These are phyloP conservation scores for Hortiboletus flavorubellus DNA, from an alignment of 768 basidiomycete genomes.

Conservation along the genomic window DNA sequence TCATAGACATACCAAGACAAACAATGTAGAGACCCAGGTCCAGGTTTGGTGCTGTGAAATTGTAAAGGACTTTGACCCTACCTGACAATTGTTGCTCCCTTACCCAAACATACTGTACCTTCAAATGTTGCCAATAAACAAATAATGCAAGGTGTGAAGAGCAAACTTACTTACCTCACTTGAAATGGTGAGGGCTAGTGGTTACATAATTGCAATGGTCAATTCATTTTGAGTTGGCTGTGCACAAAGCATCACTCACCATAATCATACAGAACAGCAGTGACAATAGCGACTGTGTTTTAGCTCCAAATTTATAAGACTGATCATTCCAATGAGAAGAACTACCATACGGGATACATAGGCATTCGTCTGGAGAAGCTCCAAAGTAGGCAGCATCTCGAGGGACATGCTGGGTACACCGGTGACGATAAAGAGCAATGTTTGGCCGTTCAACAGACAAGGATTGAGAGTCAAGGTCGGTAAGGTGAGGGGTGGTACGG, in stretches of 20 bases:
- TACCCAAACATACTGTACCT: constrained; percentile 4
- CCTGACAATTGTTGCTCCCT: too few species aligned
- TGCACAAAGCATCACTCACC: neutral
- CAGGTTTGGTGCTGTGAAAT: too few species aligned
- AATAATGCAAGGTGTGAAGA: too few species aligned
- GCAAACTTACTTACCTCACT: neutral
- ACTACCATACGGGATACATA: neutral
- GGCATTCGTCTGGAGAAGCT: neutral
- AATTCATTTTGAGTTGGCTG: neutral
- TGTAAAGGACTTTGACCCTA: too few species aligned
- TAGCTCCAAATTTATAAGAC: neutral
- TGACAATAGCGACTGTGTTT: neutral
- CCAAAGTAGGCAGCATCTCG: neutral
- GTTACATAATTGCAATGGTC: too few species aligned
- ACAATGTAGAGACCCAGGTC: too few species aligned
- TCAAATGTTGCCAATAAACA: neutral
- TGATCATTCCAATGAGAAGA: neutral
- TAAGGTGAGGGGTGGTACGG: too few species aligned
- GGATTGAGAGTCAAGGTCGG: too few species aligned
- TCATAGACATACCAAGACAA: constrained; percentile 2
- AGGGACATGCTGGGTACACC: neutral
- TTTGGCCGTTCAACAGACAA: too few species aligned
- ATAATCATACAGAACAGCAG: neutral
- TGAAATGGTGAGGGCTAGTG: constrained; percentile 6
- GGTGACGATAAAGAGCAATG: too few species aligned